phyloP scores from a whole-genome alignment of 768 basidiomycete genomes.

The Podaxis sp. region DNA sequence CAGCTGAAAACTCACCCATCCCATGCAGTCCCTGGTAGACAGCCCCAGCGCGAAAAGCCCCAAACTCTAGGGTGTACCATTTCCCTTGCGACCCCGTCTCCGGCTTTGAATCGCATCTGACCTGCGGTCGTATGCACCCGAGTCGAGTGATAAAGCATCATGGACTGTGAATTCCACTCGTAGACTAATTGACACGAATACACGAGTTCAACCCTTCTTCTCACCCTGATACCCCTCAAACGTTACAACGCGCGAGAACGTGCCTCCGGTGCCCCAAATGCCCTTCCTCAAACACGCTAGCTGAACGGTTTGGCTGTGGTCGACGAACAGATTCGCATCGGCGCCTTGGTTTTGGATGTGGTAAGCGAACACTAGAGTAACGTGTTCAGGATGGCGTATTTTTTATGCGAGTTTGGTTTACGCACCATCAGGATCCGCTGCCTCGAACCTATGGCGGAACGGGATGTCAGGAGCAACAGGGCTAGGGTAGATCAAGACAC shows the following conservation, averaged over 20 bases:
- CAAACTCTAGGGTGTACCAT: too few relatives aligned
- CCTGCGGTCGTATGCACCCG: too few relatives aligned
- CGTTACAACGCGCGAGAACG: conserved; percentile 43
- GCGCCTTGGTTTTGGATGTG: conserved; percentile 45
- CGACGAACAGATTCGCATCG: conserved; percentile 42
- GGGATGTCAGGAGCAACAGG: not conserved
- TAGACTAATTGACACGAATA: not conserved
- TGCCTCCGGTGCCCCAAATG: conserved; percentile 45
- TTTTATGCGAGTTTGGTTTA: not conserved
- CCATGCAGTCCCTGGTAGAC: too few relatives aligned
- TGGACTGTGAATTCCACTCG: too few relatives aligned
- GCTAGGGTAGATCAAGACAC: not conserved
- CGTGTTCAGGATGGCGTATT: not conserved
- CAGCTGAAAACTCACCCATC: too few relatives aligned
- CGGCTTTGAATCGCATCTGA: too few relatives aligned
- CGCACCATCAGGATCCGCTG: conserved; percentile 8
- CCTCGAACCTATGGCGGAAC: conserved; percentile 4
- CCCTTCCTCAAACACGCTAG: conserved; percentile 42
- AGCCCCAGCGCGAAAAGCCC: too few relatives aligned
- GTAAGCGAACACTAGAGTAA: conserved; percentile 35
- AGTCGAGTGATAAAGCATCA: too few relatives aligned
- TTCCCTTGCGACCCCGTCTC: too few relatives aligned
- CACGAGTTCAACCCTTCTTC: not conserved
- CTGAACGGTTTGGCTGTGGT: conserved; percentile 46
- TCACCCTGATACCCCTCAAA: conserved; percentile 23